A percentile compares a stretch with the other conserved stretches of the same genome.
Evolutionary conservation across 129 eudicot species (phyloP).

Genomic region (Lonicera japonica): DNA sequence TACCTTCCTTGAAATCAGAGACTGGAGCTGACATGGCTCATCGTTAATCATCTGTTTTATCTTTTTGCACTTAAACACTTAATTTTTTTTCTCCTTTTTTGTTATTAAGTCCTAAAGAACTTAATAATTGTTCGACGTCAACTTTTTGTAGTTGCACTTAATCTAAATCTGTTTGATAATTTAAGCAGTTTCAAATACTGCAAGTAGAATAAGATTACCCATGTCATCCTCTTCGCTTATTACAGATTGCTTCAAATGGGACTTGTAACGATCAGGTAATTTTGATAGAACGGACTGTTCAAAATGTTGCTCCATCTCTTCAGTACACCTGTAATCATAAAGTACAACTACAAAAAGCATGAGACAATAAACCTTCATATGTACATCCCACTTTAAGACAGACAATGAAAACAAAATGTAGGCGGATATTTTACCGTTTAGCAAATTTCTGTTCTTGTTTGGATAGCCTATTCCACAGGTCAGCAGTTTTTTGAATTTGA

Average conservation of each 20-base stretch:
- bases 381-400: background rate
- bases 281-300: conserved; percentile 72
- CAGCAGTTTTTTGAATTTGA: conserved; percentile 58
- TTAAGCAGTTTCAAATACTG: background rate
- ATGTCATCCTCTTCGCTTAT: conserved; percentile 85
- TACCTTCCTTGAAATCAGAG: too few species aligned
- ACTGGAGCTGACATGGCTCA: too few species aligned
- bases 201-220: conserved; percentile 44
- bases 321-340: conserved; percentile 45
- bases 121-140: too few species aligned
- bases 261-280: conserved; percentile 75
- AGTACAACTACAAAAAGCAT: background rate
- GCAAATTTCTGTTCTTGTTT: conserved; percentile 66
- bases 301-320: conserved; percentile 49
- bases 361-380: conserved; percentile 4
- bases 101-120: too few species aligned
- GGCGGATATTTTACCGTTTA: conserved; percentile 25
- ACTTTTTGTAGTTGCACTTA: too few species aligned
- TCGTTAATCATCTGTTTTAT: too few species aligned
- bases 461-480: conserved; percentile 71
- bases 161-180: background rate
- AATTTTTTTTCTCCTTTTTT: too few species aligned
- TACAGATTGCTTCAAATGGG: conserved; percentile 75
- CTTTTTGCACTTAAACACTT: too few species aligned
- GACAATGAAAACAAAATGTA: background rate